Evolutionary conservation across 2,329 filamentous ascomycete species (phyloP).

Genomic region (Kalmusia sp.): DNA sequence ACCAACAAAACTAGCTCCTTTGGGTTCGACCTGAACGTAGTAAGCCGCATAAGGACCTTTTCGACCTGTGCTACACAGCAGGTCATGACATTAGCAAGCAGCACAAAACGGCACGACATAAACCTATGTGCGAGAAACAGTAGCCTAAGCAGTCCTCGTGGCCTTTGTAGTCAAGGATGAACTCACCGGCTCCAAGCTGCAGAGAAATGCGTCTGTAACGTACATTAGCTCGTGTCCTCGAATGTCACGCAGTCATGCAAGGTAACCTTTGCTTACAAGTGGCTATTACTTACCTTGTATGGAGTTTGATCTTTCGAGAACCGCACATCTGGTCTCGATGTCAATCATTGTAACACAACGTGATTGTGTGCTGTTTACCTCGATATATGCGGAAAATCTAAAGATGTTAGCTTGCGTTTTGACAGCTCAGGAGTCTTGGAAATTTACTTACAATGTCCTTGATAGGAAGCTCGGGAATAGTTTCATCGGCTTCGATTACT

Average conservation of each 20-base stretch:
- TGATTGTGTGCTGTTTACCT: conserved; percentile 23
- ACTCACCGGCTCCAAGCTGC: conserved; percentile 66
- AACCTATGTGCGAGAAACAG: background rate
- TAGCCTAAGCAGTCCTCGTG: background rate
- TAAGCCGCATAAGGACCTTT: conserved; percentile 76
- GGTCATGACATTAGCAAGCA: conserved; percentile 32
- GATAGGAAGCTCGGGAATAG: conserved; percentile 82
- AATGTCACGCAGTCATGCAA: conserved; percentile 10
- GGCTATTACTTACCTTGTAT: conserved; percentile 71
- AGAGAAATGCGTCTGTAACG: conserved; percentile 74
- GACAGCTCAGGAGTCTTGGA: background rate
- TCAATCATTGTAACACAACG: background rate
- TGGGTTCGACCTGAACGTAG: conserved; percentile 83
- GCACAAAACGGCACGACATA: background rate
- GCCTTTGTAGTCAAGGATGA: background rate
- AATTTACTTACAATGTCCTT: conserved; percentile 72
- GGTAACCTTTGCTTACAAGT: conserved; percentile 8
- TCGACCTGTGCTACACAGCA: conserved; percentile 73
- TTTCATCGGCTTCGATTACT: conserved; percentile 76
- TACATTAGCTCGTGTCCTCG: conserved; percentile 1
- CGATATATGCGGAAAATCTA: conserved; percentile 85
- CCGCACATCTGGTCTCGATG: conserved; percentile 67
- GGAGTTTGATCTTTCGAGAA: conserved; percentile 86
- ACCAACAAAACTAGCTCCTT: conserved; percentile 72
- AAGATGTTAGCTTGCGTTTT: conserved; percentile 17